Percentiles rank a stretch among this genome's conserved stretches.
Evolutionary conservation across 2,329 filamentous ascomycete genomes (phyloP).

Genomic region (Sclerotinia borealis): DNA sequence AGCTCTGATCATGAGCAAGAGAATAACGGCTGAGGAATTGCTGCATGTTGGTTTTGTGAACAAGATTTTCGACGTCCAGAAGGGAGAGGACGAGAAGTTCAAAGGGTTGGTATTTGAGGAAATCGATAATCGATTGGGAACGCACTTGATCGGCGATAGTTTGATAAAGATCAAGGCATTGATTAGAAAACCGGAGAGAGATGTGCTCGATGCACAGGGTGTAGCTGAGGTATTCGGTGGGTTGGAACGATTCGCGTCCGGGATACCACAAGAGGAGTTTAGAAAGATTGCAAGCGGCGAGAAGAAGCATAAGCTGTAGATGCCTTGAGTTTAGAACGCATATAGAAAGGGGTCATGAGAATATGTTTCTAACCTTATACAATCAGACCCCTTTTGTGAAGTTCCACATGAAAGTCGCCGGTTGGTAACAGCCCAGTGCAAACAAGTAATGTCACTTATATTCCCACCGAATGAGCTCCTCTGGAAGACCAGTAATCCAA

Average conservation of each 20-base stretch:
- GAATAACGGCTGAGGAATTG: slow-evolving; percentile 67
- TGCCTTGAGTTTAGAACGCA: slow-evolving; percentile 1
- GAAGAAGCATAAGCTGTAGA: slow-evolving; percentile 87
- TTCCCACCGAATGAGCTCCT: neutral
- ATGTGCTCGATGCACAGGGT: slow-evolving; percentile 69
- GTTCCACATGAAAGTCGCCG: neutral
- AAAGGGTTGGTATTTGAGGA: slow-evolving; percentile 65
- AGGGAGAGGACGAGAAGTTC: slow-evolving; percentile 64
- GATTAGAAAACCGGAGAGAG: slow-evolving; percentile 67
- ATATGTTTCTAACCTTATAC: neutral
- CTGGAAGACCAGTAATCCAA: neutral
- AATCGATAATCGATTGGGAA: slow-evolving; percentile 73
- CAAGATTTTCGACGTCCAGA: slow-evolving; percentile 59
- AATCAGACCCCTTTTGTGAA: neutral
- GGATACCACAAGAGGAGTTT: slow-evolving; percentile 82
- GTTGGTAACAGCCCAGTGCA: neutral
- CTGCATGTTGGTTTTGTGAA: slow-evolving; percentile 78
- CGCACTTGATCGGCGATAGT: slow-evolving; percentile 73
- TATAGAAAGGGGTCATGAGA: neutral
- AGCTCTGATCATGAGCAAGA: slow-evolving; percentile 83
- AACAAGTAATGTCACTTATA: neutral
- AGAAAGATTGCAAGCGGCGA: slow-evolving; percentile 74
- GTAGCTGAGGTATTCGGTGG: slow-evolving; percentile 82
- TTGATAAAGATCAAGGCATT: slow-evolving; percentile 79
- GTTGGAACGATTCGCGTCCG: slow-evolving; percentile 61